Conservation (phyloP, 2,329 filamentous ascomycete genomes). For the Xylaria sp. region DNA sequence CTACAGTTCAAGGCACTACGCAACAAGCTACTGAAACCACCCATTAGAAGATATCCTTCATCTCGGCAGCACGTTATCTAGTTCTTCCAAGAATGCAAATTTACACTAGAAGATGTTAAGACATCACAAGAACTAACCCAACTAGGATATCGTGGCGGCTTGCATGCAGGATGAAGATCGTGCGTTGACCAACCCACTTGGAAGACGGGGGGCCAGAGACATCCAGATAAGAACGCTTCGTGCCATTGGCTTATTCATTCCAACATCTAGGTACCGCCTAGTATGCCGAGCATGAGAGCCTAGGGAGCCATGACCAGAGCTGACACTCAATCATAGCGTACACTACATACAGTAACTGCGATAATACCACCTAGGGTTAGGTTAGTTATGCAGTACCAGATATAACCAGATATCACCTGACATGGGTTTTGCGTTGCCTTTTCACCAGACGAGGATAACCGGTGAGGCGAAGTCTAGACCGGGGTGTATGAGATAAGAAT, state of each 20-base stretch:
- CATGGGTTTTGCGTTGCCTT: conserved; percentile 3
- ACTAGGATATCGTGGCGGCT: too few relatives aligned
- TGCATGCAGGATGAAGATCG: conserved; percentile 15
- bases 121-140: background rate
- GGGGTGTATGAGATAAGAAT: conserved; percentile 24
- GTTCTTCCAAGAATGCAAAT: background rate
- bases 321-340: background rate
- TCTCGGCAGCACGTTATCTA: background rate
- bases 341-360: background rate
- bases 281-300: conserved; percentile 6
- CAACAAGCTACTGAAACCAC: background rate
- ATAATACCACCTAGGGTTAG: background rate
- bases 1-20: too few relatives aligned
- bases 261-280: conserved; percentile 9
- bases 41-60: background rate
- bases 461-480: conserved; percentile 2
- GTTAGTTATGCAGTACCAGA: background rate
- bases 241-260: conserved; percentile 30
- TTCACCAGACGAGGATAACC: background rate
- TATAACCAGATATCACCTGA: conserved; percentile 10
- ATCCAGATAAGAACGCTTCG: conserved; percentile 29
- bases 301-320: background rate
- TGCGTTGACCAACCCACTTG: conserved; percentile 16
- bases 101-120: background rate
- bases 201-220: conserved; percentile 19